Conservation (phyloP, 371 early-diverging fungal genomes). For the Mucor racemosus region DNA sequence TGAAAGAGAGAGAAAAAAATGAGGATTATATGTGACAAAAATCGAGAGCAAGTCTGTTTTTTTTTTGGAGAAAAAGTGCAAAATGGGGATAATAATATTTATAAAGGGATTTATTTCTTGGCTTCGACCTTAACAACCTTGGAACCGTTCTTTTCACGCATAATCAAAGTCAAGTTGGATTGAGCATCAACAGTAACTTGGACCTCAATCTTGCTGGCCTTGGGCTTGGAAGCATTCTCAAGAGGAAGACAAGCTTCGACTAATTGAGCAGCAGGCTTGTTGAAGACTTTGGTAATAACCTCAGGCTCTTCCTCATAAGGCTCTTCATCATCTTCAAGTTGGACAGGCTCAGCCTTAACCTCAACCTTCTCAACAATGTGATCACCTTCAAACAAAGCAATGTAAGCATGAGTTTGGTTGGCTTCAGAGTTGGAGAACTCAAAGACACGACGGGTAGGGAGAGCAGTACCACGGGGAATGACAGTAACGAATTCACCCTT, state of each 20-base stretch:
- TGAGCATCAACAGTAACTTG: constrained; percentile 62
- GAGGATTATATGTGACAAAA: constrained; percentile 4
- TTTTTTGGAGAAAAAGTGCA: not conserved
- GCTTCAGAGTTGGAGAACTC: constrained; percentile 70
- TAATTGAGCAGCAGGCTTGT: constrained; percentile 61
- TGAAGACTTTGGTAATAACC: constrained; percentile 51
- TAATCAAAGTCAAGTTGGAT: constrained; percentile 53
- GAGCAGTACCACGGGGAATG: constrained; percentile 82
- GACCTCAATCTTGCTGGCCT: constrained; percentile 61
- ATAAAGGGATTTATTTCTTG: constrained; percentile 34
- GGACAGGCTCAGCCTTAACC: constrained; percentile 54
- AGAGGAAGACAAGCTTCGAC: constrained; percentile 63
- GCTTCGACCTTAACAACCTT: constrained; percentile 56
- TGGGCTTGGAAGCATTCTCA: constrained; percentile 54
- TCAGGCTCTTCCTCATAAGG: constrained; percentile 56
- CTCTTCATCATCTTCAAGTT: constrained; percentile 61
- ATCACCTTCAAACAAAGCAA: constrained; percentile 86
- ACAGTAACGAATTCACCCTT: constrained; percentile 77
- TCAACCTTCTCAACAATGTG: constrained; percentile 65
- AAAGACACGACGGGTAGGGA: constrained; percentile 83
- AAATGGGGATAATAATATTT: not conserved
- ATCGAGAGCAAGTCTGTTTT: not conserved
- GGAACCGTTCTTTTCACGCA: constrained; percentile 66
- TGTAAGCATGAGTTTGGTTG: constrained; percentile 76
- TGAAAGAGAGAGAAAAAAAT: not conserved